Evolutionary conservation across 129 eudicot species (phyloP).

Genomic region (Solidago caesia): DNA sequence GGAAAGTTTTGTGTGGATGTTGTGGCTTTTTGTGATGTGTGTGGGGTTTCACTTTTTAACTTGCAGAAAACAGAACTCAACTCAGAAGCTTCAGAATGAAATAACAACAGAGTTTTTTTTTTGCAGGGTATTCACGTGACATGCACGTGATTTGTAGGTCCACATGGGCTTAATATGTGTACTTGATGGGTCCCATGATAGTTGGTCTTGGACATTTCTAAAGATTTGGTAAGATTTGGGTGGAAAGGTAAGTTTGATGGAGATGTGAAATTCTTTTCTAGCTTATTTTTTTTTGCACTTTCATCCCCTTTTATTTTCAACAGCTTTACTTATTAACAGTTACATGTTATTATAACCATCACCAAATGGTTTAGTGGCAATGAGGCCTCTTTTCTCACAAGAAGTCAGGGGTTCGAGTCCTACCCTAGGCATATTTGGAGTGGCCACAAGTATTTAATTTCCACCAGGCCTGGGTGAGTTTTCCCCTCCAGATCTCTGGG

Average conservation of each 20-base stretch:
- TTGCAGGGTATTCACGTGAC: constrained; percentile 47
- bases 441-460: too few relatives aligned
- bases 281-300: constrained; percentile 8
- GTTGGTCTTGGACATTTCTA: constrained; percentile 38
- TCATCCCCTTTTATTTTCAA: constrained; percentile 8
- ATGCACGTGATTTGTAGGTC: constrained; percentile 42
- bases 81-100: constrained; percentile 44
- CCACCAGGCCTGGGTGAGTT: too few relatives aligned
- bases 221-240: constrained; percentile 43
- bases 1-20: constrained; percentile 44
- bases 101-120: constrained; percentile 22
- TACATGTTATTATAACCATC: neutral
- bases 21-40: constrained; percentile 40
- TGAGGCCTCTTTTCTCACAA: too few relatives aligned
- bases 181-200: constrained; percentile 41
- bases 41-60: constrained; percentile 45
- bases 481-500: too few relatives aligned
- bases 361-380: too few relatives aligned
- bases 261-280: constrained; percentile 24
- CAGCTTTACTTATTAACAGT: neutral
- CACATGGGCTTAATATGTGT: constrained; percentile 30
- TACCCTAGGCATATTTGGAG: too few relatives aligned
- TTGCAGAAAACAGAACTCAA: constrained; percentile 45
- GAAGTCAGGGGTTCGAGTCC: too few relatives aligned
- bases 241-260: constrained; percentile 28